Base-by-base conservation (phyloP, 495 filamentous ascomycete species). In the Penicillium flavigenum region DNA sequence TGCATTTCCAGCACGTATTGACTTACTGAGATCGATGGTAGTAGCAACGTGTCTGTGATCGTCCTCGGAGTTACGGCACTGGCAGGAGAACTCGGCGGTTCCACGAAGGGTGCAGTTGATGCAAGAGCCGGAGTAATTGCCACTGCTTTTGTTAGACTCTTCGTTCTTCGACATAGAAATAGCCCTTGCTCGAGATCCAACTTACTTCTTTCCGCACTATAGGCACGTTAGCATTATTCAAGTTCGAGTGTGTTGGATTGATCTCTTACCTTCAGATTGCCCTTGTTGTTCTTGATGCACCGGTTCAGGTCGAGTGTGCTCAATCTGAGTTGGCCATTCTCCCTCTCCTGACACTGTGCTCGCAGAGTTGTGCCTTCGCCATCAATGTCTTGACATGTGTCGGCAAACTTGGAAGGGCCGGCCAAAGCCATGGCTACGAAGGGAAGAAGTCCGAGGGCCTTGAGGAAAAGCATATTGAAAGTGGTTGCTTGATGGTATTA, bases 121-220 rank as follows among this genome's bases (percentile, higher is more conserved):
- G 36, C 63, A 65, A 41, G 63, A 65, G 5, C 22, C 57, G 34
- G 53, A 31, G 31, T 56, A 63, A 47, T 63, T 47, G 8, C 63
- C 63, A 26, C 63, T 65, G 29, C 9, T 14, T 20, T n/a, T 5
- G 31, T 57, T 34, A 54, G 46, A 16, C 5, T 19, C 22, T 45
- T 9, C 3, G 5, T 27, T 22, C 5, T 24, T n/a, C 11, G 5
- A 29, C 5, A 10, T 26, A 0, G 8, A 14, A 16, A 14, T 20
- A 45, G 20, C 42, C 1, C 3, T 24, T n/a, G 20, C 20, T 50
- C 2, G 5, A 44, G 11, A 16, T 22, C 1, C 27, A 14, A 49
- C 60, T 60, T 38, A 66, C 63, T 66, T 61, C 46, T 63, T 61
- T 54, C 63, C 63, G 22, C 63, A 66, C 60, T 61, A 22, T 24